Base-by-base conservation (phyloP, 768 basidiomycete species). In the Termitomyces sp. region DNA sequence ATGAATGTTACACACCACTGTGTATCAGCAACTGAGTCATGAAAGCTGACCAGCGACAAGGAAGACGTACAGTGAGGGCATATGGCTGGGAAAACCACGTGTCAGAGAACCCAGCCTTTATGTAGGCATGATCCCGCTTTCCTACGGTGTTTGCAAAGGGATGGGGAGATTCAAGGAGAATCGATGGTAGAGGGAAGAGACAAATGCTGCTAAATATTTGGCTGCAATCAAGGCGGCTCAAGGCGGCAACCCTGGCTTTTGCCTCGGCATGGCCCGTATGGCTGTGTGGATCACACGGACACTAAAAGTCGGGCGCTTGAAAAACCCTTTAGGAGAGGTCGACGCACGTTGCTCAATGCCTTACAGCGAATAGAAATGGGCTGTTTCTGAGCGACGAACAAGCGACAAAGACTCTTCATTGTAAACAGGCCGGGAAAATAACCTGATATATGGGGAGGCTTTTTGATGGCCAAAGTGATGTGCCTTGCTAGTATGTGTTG, bases 81-180 rank as follows among this genome's bases (percentile, higher is more conserved):
- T 11, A 43, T 22, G n/a, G 42, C 35, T 43, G 41, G 40, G 37
- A 28, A 53, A 26, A 50, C 34, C 51, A 41, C 51, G 41, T 51
- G 41, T 47, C 45, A 47, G 15, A 19, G 50, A 32, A 12, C 46
- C 48, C 53, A 62, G 45, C 26, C 54, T 54, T 62, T 64, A 64
- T 53, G 62, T 56, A 37, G 40, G 30, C 63, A 64, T 64, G 55
- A 50, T 52, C n/a, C 54, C 21, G 30, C 12, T 6, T 54, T 26
- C 28, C 41, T 28, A 55, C 53, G 51, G 51, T 48, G 55, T 50
- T 59, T 48, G 44, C 22, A 56, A 26, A 30, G n/a, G 30, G 30
- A 32, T 9, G 2, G 9, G 10, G 30, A 32, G 57, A 58, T 50
- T 49, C 45, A 46, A 35, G 51, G 10, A 15, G 45, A 51, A 52